These are phyloP conservation scores for Lactarius sp. DNA, from an alignment of 768 basidiomycete genomes.

Conservation along the genomic window DNA sequence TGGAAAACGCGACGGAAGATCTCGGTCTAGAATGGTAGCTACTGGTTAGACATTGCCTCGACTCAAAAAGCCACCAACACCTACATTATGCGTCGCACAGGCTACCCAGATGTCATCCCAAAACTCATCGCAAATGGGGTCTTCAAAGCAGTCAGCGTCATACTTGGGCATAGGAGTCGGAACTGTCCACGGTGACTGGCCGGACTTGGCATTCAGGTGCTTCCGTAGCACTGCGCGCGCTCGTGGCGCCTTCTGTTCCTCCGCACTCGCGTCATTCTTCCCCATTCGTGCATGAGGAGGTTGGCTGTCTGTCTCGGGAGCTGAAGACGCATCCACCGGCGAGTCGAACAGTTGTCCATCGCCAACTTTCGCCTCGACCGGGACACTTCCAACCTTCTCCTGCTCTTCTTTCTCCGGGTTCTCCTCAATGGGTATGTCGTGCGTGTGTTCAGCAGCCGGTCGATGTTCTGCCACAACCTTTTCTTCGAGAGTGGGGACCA, in stretches of 20 bases:
- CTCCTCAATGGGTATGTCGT: slow-evolving; percentile 4
- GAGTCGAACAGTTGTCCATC: slow-evolving; percentile 49
- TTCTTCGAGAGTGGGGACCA: slow-evolving; percentile 69
- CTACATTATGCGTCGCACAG: slow-evolving; percentile 82
- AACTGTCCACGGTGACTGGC: slow-evolving; percentile 54
- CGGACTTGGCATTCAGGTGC: slow-evolving; percentile 48
- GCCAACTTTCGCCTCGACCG: slow-evolving; percentile 35
- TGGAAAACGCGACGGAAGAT: slow-evolving; percentile 95
- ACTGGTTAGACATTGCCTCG: not conserved
- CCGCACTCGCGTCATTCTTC: slow-evolving; percentile 41
- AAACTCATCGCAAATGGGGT: slow-evolving; percentile 82
- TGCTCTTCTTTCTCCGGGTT: slow-evolving; percentile 5
- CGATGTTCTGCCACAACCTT: slow-evolving; percentile 47
- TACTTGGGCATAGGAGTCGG: slow-evolving; percentile 66
- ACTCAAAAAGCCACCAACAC: slow-evolving; percentile 27
- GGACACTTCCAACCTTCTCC: slow-evolving; percentile 18
- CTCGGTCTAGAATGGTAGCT: slow-evolving; percentile 59
- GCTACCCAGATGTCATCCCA: slow-evolving; percentile 90
- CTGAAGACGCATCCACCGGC: slow-evolving; percentile 47
- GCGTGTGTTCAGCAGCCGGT: slow-evolving; percentile 8
- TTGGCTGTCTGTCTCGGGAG: slow-evolving; percentile 40
- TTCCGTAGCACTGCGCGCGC: slow-evolving; percentile 51
- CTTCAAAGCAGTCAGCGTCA: slow-evolving; percentile 75
- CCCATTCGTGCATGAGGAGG: slow-evolving; percentile 45
- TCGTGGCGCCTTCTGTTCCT: slow-evolving; percentile 46